phyloP scores from a whole-genome alignment of 352 stramenopile genomes.

The Halophytophthora polymorphica region DNA sequence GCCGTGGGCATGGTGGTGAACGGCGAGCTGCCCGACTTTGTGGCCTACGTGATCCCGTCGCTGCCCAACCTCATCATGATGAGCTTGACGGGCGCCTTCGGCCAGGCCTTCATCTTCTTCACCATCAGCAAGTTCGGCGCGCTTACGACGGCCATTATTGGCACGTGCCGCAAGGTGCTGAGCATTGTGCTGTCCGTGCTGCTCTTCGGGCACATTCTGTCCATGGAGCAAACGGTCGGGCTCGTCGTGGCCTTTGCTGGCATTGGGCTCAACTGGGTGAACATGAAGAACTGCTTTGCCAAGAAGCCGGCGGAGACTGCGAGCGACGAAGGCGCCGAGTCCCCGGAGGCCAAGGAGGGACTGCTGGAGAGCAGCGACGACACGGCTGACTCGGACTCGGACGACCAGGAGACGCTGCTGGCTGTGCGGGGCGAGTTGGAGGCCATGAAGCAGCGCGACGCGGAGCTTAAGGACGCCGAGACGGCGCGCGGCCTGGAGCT shows the following conservation, averaged over 20 bases:
- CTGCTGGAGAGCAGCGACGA: conserved; percentile 64
- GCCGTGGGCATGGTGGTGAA: conserved; percentile 67
- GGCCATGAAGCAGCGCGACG: conserved; percentile 27
- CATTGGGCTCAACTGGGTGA: conserved; percentile 81
- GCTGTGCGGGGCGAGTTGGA: conserved; percentile 2
- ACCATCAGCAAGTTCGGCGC: conserved; percentile 86
- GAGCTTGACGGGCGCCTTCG: conserved; percentile 71
- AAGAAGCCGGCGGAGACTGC: conserved; percentile 24
- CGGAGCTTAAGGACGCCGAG: conserved; percentile 35
- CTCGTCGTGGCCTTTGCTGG: conserved; percentile 62
- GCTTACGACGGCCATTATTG: conserved; percentile 82
- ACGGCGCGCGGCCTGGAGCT: conserved; percentile 61
- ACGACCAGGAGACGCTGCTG: conserved; percentile 36
- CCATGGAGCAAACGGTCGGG: conserved; percentile 59
- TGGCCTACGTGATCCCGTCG: conserved; percentile 58
- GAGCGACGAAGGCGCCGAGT: conserved; percentile 9
- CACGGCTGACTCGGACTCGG: conserved; percentile 56
- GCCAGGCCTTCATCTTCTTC: conserved; percentile 86
- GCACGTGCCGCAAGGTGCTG: conserved; percentile 82
- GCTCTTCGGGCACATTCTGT: conserved; percentile 76
- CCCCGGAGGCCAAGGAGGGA: conserved; percentile 45
- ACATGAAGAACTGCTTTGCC: conserved; percentile 47
- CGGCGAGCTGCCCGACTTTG: conserved; percentile 57
- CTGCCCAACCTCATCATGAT: conserved; percentile 66
- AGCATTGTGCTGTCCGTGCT: conserved; percentile 85